A percentile compares a stretch with the other conserved stretches of the same genome.
Evolutionary conservation across 2,329 filamentous ascomycete species (phyloP).

Genomic region (Talaromyces sp.): DNA sequence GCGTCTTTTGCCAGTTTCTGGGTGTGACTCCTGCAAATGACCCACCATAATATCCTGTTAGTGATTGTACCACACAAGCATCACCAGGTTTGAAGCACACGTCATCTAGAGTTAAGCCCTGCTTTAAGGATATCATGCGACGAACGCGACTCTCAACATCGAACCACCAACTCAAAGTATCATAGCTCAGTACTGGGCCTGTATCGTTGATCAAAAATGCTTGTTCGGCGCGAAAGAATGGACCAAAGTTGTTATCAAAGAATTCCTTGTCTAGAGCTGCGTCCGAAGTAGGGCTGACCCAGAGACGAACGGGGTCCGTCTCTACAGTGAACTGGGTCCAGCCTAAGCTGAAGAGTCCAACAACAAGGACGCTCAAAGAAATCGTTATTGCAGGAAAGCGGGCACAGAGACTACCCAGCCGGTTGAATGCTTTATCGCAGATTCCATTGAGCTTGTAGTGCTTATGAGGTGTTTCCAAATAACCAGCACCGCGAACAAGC

Average conservation of each 20-base stretch:
- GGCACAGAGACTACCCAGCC: conserved; percentile 75
- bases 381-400: conserved; percentile 84
- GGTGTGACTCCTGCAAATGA: conserved; percentile 60
- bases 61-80: conserved; percentile 86
- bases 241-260: conserved; percentile 89
- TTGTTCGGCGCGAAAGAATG: conserved; percentile 93
- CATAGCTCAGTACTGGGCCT: conserved; percentile 79
- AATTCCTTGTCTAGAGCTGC: conserved; percentile 91
- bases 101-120: conserved; percentile 69
- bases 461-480: conserved; percentile 73
- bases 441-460: conserved; percentile 80
- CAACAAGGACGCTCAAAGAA: conserved; percentile 66
- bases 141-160: conserved; percentile 76
- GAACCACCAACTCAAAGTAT: conserved; percentile 91
- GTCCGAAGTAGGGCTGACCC: conserved; percentile 91
- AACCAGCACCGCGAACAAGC: conserved; percentile 69
- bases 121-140: conserved; percentile 65
- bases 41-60: conserved; percentile 83
- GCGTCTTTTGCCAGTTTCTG: conserved; percentile 66
- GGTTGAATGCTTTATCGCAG: conserved; percentile 75
- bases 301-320: conserved; percentile 82
- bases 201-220: conserved; percentile 91
- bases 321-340: conserved; percentile 90
- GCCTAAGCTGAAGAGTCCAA: conserved; percentile 76
- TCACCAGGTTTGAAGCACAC: conserved; percentile 92